Base-by-base conservation (phyloP, 2,329 filamentous ascomycete genomes). In the Didymella segeticola region DNA sequence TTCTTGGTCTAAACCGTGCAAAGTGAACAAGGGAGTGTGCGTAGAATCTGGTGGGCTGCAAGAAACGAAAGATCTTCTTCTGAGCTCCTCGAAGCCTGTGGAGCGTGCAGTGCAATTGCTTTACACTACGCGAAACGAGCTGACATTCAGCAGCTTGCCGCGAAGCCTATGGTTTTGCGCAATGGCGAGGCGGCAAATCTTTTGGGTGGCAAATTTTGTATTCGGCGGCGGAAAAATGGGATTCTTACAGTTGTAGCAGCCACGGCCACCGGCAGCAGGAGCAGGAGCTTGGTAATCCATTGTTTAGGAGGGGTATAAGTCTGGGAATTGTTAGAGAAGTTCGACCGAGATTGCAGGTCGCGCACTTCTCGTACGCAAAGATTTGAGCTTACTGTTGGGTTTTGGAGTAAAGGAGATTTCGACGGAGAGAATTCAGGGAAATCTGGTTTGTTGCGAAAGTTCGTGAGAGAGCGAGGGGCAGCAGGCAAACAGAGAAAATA, bases 241-340 rank as follows among this genome's bases (percentile, higher is more conserved):
- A 26, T 9, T 73, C 73, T 64, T 70, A 76, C 73, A 76, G 70
- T 76, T 76, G 72, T 75, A 76, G 69, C 73, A 76, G 62, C 73
- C 73, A 58, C 73, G 72, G 63, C 71, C 68, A 53, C 72, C 71
- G 56, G 66, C 69, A 54, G 64, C 69, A 58, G 67, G 62, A 58
- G 62, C 61, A 53, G 65, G 64, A 62, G 71, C 71, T 60, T 68
- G 66, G 61, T 72, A 75, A 53, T 74, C 71, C 73, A 75, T 75
- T 57, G 43, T 58, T 75, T 54, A 41, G 57, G 47, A 60, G 33
- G 55, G 61, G 50, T 49, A 58, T 53, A 46, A 61, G 58, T 56
- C 67, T 73, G 48, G 34, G n/a, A 15, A 23, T 31, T 53, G 56
- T 71, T 48, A 71, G 63, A 8, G 19, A n/a, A 27, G 12, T 5